phyloP scores from a whole-genome alignment of 1,284 basidiomycete genomes.

The Sanghuangporus sanghuang region DNA sequence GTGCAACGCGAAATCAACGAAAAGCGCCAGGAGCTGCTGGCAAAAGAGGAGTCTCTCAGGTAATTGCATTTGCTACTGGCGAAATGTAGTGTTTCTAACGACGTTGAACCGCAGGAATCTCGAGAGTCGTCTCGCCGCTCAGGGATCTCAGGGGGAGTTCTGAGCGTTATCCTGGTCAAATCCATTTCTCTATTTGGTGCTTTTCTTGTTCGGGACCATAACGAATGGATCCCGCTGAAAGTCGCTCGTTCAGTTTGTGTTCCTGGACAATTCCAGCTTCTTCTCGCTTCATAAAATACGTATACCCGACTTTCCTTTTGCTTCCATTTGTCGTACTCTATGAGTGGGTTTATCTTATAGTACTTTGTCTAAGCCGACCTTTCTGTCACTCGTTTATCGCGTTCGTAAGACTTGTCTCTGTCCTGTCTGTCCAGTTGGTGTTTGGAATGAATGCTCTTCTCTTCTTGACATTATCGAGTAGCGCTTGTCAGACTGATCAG shows the following conservation, averaged over 20 bases:
- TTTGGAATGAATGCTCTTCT: slow-evolving; percentile 2
- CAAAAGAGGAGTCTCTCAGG: slow-evolving; percentile 89
- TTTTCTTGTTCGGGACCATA: slow-evolving; percentile 2
- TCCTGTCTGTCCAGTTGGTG: background rate
- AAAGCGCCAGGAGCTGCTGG: slow-evolving; percentile 94
- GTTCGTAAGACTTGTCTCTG: slow-evolving; percentile 7
- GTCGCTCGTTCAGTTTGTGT: background rate
- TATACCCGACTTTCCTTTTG: slow-evolving; percentile 7
- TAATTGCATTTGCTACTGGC: slow-evolving; percentile 26
- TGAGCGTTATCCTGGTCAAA: slow-evolving; percentile 11
- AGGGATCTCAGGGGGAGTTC: slow-evolving; percentile 50
- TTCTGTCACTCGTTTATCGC: slow-evolving; percentile 14
- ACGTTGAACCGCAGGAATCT: slow-evolving; percentile 54
- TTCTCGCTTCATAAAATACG: slow-evolving; percentile 1
- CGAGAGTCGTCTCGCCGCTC: slow-evolving; percentile 85
- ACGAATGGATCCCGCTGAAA: background rate
- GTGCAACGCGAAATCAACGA: slow-evolving; percentile 99
- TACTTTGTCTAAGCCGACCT: slow-evolving; percentile 4
- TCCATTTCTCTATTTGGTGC: background rate
- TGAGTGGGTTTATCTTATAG: slow-evolving; percentile 8
- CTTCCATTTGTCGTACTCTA: slow-evolving; percentile 4
- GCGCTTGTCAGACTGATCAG: too few species aligned
- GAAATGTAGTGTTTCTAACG: slow-evolving; percentile 13
- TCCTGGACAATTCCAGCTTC: slow-evolving; percentile 7
- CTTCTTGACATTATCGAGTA: background rate